phyloP scores from a whole-genome alignment of 768 basidiomycete genomes.

The Amanita pallidorosea region DNA sequence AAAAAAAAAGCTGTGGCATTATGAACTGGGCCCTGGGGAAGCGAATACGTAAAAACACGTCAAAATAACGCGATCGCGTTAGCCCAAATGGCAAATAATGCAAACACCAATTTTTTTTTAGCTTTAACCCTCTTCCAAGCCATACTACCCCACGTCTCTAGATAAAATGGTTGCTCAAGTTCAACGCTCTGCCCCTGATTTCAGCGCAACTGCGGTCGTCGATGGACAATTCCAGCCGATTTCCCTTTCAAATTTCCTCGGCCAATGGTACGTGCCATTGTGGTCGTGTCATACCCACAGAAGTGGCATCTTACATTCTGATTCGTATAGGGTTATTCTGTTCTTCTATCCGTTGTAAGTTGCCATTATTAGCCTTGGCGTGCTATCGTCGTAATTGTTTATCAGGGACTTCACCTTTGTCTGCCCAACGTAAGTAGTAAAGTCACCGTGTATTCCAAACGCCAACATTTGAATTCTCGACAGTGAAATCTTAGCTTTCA shows the following conservation, averaged over 20 bases:
- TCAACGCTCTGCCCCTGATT: conserved; percentile 80
- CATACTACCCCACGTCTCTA: not conserved
- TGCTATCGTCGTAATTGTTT: not conserved
- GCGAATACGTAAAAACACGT: not conserved
- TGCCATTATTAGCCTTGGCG: not conserved
- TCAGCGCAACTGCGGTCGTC: conserved; percentile 63
- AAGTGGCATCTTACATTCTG: conserved; percentile 7
- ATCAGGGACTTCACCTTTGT: conserved; percentile 79
- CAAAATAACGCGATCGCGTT: conserved; percentile 1
- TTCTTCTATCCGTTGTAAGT: conserved; percentile 90
- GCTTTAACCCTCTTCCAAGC: not conserved
- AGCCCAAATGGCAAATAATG: too few relatives aligned
- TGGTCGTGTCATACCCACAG: not conserved
- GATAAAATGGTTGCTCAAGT: conserved; percentile 46
- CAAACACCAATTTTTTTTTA: not conserved
- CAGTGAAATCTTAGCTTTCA: conserved; percentile 87
- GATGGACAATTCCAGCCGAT: conserved; percentile 72
- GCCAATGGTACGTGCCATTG: conserved; percentile 58
- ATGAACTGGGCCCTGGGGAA: too few relatives aligned
- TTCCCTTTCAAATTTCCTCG: conserved; percentile 60
- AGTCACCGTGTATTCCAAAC: too few relatives aligned
- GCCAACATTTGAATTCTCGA: not conserved
- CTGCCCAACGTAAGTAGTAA: conserved; percentile 59
- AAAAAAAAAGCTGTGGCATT: too few relatives aligned
- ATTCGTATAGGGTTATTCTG: conserved; percentile 64